phyloP scores from a whole-genome alignment of 163 green algal species.

The Scenedesmus sp. region DNA sequence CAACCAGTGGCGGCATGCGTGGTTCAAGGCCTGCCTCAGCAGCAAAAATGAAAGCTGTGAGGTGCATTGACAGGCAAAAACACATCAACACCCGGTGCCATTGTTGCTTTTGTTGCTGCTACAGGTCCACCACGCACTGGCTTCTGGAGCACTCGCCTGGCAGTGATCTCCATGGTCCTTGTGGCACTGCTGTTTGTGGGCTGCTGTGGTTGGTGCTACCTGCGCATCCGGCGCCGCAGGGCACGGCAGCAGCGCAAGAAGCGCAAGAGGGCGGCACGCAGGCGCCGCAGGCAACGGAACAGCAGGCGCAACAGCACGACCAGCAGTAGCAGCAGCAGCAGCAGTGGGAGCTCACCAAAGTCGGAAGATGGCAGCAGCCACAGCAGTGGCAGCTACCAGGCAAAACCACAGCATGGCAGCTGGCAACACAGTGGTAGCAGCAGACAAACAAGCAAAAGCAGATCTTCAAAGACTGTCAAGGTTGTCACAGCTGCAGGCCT shows the following conservation, averaged over 20 bases:
- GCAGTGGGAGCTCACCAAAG: neutral
- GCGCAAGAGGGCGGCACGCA: constrained; percentile 10
- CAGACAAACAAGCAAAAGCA: neutral
- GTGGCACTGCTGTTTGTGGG: neutral
- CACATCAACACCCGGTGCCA: neutral
- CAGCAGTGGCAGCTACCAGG: neutral
- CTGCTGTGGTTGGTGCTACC: constrained; percentile 24
- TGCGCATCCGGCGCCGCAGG: constrained; percentile 18
- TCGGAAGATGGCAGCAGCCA: neutral
- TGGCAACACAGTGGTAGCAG: neutral
- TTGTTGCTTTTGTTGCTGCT: neutral
- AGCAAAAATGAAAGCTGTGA: too few species aligned
- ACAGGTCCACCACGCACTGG: neutral
- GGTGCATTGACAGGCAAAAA: too few species aligned
- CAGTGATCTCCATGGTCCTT: neutral
- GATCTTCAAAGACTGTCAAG: neutral
- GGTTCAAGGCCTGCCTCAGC: too few species aligned
- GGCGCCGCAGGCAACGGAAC: neutral
- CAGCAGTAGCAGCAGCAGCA: neutral
- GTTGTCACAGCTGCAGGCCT: neutral
- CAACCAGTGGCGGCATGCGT: too few species aligned
- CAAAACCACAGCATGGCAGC: neutral
- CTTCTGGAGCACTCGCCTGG: constrained; percentile 34
- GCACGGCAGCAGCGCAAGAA: neutral
- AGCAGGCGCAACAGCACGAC: neutral